Evolutionary conservation across 176 grass and related monocot species (phyloP).

Genomic region (Raddia distichophylla): DNA sequence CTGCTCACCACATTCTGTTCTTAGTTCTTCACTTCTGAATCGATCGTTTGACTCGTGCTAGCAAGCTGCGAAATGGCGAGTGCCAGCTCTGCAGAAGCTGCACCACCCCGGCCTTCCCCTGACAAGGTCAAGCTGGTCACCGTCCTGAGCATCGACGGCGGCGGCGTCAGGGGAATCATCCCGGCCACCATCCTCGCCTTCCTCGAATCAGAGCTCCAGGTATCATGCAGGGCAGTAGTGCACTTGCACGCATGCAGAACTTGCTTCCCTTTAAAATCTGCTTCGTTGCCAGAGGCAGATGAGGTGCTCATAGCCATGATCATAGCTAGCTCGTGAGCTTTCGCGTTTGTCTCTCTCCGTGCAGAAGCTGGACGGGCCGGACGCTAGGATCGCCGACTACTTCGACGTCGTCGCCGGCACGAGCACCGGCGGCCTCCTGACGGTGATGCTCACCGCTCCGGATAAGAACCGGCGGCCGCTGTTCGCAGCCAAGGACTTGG

Average conservation of each 20-base stretch:
- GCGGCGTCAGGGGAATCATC: slow-evolving; percentile 74
- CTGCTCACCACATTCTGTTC: neutral
- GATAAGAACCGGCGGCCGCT: slow-evolving; percentile 44
- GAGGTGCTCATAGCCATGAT: too few species aligned
- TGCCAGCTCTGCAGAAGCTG: slow-evolving; percentile 23
- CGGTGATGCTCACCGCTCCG: slow-evolving; percentile 65
- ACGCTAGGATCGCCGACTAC: slow-evolving; percentile 67
- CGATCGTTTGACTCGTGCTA: slow-evolving; percentile 8
- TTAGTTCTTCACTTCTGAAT: neutral
- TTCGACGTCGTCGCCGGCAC: slow-evolving; percentile 74
- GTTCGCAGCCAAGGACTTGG: slow-evolving; percentile 58
- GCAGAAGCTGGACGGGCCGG: slow-evolving; percentile 63
- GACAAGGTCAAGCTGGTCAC: slow-evolving; percentile 56
- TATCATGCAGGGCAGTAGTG: slow-evolving; percentile 12
- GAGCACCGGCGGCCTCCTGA: slow-evolving; percentile 70
- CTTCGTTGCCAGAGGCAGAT: neutral
- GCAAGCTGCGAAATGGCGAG: slow-evolving; percentile 30
- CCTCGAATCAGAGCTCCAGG: slow-evolving; percentile 70
- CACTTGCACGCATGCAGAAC: neutral
- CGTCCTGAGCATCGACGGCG: slow-evolving; percentile 80
- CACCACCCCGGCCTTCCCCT: neutral
- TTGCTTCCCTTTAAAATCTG: neutral
- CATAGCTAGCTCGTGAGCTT: neutral
- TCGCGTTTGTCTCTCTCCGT: neutral
- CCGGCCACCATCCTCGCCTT: slow-evolving; percentile 59